These are phyloP conservation scores for Xylaria multiplex DNA, from an alignment of 2,329 filamentous ascomycete genomes.

Conservation along the genomic window DNA sequence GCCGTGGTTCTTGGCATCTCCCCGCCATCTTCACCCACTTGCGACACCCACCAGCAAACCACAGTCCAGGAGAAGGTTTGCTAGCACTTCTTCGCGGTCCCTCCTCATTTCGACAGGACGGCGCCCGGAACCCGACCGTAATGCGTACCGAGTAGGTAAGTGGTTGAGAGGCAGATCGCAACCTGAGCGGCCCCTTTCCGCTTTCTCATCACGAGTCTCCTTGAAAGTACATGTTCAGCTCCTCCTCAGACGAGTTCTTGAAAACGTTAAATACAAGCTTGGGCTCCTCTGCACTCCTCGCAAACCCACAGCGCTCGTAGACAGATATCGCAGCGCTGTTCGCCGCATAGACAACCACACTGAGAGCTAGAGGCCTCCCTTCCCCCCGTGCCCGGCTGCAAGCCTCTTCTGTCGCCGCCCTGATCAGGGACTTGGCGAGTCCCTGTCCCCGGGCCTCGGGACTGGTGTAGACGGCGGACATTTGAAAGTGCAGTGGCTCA, in stretches of 20 bases:
- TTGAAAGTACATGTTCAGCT: conserved; percentile 43
- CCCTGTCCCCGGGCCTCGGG: conserved; percentile 51
- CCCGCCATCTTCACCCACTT: conserved; percentile 18
- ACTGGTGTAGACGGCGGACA: conserved; percentile 53
- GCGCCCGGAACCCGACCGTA: conserved; percentile 18
- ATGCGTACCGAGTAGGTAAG: not conserved
- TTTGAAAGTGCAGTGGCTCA: conserved; percentile 45
- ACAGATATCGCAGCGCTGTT: conserved; percentile 49
- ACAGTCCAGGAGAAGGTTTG: conserved; percentile 28
- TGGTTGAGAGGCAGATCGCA: not conserved
- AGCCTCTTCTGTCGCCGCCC: conserved; percentile 45
- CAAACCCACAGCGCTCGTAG: conserved; percentile 52
- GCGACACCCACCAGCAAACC: conserved; percentile 30
- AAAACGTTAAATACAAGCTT: conserved; percentile 38
- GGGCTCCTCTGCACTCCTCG: conserved; percentile 31
- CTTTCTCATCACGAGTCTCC: not conserved
- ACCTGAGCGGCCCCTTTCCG: conserved; percentile 5
- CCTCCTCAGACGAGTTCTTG: conserved; percentile 34
- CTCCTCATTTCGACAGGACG: conserved; percentile 41
- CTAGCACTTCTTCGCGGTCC: conserved; percentile 36
- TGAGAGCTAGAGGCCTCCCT: conserved; percentile 42
- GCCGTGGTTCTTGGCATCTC: conserved; percentile 34
- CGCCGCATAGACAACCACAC: conserved; percentile 49
- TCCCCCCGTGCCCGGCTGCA: conserved; percentile 38
- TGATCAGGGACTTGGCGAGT: conserved; percentile 49